Conservation (phyloP, 2,329 filamentous ascomycete genomes). For the Dactylonectria estremocensis region DNA sequence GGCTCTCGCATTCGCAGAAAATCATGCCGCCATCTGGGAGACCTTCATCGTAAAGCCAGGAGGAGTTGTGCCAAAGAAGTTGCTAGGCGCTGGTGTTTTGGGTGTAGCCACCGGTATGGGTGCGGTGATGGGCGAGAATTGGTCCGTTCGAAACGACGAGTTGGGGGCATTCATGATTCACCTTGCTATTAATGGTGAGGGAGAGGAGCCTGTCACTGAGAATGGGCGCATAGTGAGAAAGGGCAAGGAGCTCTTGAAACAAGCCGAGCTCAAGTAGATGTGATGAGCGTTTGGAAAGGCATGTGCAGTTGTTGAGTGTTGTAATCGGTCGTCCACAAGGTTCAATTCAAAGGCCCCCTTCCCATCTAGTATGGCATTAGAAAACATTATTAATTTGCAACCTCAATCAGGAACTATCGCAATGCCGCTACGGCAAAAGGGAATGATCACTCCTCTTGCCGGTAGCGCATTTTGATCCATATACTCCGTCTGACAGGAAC, state of each 20-base stretch:
- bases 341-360: too few species aligned
- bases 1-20: slow-evolving; percentile 30
- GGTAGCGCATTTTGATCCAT: too few species aligned
- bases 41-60: slow-evolving; percentile 40
- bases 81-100: background rate
- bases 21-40: slow-evolving; percentile 30
- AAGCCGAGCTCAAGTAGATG: background rate
- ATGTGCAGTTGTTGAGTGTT: background rate
- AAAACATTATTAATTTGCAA: too few species aligned
- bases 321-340: background rate
- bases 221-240: slow-evolving; percentile 33
- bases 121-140: slow-evolving; percentile 38
- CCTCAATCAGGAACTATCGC: too few species aligned
- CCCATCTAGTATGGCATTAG: too few species aligned
- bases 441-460: too few species aligned
- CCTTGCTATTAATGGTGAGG: slow-evolving; percentile 36
- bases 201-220: slow-evolving; percentile 21
- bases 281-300: too few species aligned
- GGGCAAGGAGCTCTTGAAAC: slow-evolving; percentile 31
- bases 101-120: slow-evolving; percentile 3
- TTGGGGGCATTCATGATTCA: slow-evolving; percentile 39
- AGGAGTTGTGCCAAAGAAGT: slow-evolving; percentile 20
- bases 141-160: slow-evolving; percentile 33
- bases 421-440: too few species aligned
- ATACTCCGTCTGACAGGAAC: too few species aligned